Percentiles rank a stretch among this genome's conserved stretches.
Evolutionary conservation across 164 flowering plant genomes (phyloP).

Genomic region (Vitis labrusca): DNA sequence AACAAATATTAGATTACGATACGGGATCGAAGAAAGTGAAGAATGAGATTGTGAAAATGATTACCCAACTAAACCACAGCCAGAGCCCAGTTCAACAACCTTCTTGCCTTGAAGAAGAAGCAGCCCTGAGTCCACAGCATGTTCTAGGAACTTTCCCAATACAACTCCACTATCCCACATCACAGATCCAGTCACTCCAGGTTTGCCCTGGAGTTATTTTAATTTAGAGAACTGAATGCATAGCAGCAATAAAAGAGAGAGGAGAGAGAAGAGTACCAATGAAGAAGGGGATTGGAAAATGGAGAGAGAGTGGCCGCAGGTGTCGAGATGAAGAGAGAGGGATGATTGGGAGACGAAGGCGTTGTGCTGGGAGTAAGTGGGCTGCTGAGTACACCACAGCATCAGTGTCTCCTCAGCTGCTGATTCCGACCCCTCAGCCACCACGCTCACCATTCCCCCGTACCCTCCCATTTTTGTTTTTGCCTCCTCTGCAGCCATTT

Average conservation of each 20-base stretch:
- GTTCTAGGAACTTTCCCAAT: conserved; percentile 84
- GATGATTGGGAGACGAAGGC: conserved; percentile 79
- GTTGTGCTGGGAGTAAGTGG: conserved; percentile 62
- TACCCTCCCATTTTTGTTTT: conserved; percentile 43
- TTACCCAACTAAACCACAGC: conserved; percentile 94
- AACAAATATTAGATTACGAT: not conserved
- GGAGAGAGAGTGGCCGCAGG: conserved; percentile 81
- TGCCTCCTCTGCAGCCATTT: conserved; percentile 20
- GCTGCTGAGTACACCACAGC: conserved; percentile 86
- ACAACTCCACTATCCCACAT: conserved; percentile 97
- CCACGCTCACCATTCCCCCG: conserved; percentile 39
- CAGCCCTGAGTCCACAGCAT: conserved; percentile 61
- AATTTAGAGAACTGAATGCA: not conserved
- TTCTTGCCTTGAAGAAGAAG: conserved; percentile 72
- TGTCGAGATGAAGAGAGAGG: conserved; percentile 58
- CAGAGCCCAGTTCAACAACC: conserved; percentile 83
- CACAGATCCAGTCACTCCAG: conserved; percentile 93
- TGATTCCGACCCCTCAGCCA: conserved; percentile 26
- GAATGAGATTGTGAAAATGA: not conserved
- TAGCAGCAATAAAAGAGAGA: not conserved
- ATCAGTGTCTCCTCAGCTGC: conserved; percentile 79
- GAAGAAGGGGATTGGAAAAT: conserved; percentile 87
- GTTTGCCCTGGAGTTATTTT: conserved; percentile 40
- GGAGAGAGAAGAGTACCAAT: conserved; percentile 36
- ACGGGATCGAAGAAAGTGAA: not conserved